A percentile compares a stretch with the other conserved stretches of the same genome.
Conservation (phyloP, 192 early-diverging fungal genomes). For the Allomyces macrogynus region DNA sequence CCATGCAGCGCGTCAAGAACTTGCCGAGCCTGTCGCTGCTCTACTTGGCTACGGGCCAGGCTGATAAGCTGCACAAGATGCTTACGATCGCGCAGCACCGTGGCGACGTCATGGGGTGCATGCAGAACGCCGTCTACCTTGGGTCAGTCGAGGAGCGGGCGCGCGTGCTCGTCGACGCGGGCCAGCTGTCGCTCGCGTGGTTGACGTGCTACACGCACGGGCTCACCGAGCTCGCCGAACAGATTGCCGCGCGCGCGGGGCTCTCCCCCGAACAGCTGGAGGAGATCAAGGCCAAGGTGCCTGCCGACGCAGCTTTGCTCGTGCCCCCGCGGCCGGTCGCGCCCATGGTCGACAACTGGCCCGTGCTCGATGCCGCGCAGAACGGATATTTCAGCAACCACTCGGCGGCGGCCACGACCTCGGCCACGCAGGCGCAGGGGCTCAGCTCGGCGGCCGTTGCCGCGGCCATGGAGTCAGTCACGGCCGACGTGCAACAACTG, state of each 20-base stretch:
- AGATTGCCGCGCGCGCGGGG: constrained; percentile 55
- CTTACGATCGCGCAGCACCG: constrained; percentile 76
- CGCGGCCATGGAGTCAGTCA: too few species aligned
- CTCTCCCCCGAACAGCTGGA: constrained; percentile 38
- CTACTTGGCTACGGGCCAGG: constrained; percentile 80
- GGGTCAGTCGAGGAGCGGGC: constrained; percentile 87
- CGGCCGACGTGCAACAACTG: constrained; percentile 6
- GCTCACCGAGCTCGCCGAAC: constrained; percentile 59
- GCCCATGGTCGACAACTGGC: constrained; percentile 75
- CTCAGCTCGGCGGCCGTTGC: too few species aligned
- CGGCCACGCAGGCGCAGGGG: constrained; percentile 2
- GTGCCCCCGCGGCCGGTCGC: constrained; percentile 50
- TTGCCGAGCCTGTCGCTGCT: constrained; percentile 89
- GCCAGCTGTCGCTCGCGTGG: constrained; percentile 80
- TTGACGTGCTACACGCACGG: constrained; percentile 79
- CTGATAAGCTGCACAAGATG: constrained; percentile 84
- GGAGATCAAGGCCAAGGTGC: constrained; percentile 15
- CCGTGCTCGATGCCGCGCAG: constrained; percentile 59
- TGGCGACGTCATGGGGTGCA: constrained; percentile 68
- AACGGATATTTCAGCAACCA: constrained; percentile 56
- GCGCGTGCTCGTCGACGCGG: constrained; percentile 58
- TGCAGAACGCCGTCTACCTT: constrained; percentile 78
- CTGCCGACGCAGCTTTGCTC: constrained; percentile 28
- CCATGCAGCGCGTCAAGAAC: constrained; percentile 77
- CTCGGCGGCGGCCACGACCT: constrained; percentile 5